Evolutionary conservation across 371 early-diverging fungal species (phyloP).

Genomic region (Mortierella sp.): DNA sequence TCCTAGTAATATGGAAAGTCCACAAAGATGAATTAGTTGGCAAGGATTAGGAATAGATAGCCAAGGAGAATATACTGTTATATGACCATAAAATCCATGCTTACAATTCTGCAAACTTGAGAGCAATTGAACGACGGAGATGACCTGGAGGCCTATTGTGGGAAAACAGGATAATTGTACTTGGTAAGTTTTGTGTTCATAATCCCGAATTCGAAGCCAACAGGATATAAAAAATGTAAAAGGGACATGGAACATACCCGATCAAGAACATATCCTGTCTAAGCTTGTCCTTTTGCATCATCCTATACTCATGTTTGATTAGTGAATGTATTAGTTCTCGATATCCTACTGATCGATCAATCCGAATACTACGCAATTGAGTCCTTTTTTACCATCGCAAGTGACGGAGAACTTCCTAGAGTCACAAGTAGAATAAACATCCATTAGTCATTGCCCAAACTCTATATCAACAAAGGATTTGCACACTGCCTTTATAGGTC

Average conservation of each 20-base stretch:
- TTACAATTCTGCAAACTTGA: conserved; percentile 84
- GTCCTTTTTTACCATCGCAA: conserved; percentile 66
- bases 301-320: conserved; percentile 57
- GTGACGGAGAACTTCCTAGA: conserved; percentile 79
- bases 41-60: neutral
- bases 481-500: no score
- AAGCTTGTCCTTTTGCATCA: conserved; percentile 80
- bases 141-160: conserved; percentile 74
- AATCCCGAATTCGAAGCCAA: neutral
- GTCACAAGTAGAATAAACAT: neutral
- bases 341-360: neutral
- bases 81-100: conserved; percentile 29
- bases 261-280: conserved; percentile 89
- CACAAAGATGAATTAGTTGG: neutral
- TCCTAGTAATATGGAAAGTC: conserved; percentile 21
- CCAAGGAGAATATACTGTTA: neutral
- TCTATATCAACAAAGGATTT: neutral
- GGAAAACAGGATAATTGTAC: neutral
- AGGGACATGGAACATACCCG: conserved; percentile 59
- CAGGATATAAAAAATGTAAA: neutral
- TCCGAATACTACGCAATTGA: neutral
- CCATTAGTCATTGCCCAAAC: neutral
- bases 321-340: neutral
- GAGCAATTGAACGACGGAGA: conserved; percentile 75
- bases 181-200: neutral